Percentiles rank a stretch among this genome's conserved stretches.
Evolutionary conservation across 371 early-diverging fungal species (phyloP).

Genomic region (Syncephalastrum sp.): DNA sequence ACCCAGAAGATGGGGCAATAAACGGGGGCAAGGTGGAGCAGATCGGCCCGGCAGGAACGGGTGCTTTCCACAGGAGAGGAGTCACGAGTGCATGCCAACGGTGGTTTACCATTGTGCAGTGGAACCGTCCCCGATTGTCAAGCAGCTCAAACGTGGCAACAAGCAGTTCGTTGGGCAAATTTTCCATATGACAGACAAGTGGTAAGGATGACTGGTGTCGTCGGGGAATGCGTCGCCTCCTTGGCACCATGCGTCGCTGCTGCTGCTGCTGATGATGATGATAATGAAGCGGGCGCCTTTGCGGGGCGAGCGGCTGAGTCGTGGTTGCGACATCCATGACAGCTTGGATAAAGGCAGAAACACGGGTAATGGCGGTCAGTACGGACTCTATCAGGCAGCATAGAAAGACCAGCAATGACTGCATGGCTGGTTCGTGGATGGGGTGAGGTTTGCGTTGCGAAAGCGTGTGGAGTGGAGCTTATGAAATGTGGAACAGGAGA

Average conservation of each 20-base stretch:
- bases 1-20: conserved; percentile 2
- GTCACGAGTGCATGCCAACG: conserved; percentile 35
- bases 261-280: background rate
- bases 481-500: background rate
- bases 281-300: background rate
- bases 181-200: conserved; percentile 8
- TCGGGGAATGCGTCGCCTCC: background rate
- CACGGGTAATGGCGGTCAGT: background rate
- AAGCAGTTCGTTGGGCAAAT: conserved; percentile 31
- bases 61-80: conserved; percentile 40
- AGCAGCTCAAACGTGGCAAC: conserved; percentile 26
- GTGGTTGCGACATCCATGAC: background rate
- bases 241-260: background rate
- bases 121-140: conserved; percentile 15
- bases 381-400: too few relatives aligned
- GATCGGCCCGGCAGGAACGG: conserved; percentile 19
- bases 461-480: too few relatives aligned
- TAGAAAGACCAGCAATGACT: too few relatives aligned
- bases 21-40: conserved; percentile 21
- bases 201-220: conserved; percentile 1
- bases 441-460: too few relatives aligned
- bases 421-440: too few relatives aligned
- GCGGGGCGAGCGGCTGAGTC: conserved; percentile 1
- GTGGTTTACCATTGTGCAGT: conserved; percentile 29
- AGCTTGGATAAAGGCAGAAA: conserved; percentile 5